Conservation (phyloP, 345 rosid genomes). For the Hypericum perforatum region DNA sequence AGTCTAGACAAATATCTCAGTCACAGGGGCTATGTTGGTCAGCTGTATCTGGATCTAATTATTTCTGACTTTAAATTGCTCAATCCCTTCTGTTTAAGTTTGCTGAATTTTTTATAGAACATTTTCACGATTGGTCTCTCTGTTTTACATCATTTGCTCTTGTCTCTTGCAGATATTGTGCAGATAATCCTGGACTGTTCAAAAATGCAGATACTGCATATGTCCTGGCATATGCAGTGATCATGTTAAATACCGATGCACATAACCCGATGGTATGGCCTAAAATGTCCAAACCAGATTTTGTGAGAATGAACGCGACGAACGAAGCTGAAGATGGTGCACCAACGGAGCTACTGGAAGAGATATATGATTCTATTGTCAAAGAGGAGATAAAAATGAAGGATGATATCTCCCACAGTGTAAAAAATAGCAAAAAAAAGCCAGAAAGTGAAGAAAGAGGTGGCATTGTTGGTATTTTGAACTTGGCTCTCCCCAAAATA, state of each 20-base stretch:
- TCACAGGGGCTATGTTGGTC: too few species aligned
- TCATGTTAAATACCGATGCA: slow-evolving; percentile 94
- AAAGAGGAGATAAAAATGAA: slow-evolving; percentile 92
- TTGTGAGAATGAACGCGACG: slow-evolving; percentile 71
- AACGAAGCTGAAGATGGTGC: slow-evolving; percentile 74
- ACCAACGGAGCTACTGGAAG: slow-evolving; percentile 76
- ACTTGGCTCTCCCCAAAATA: slow-evolving; percentile 75
- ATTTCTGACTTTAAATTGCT: too few species aligned
- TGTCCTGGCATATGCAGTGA: slow-evolving; percentile 98
- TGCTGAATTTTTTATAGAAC: neutral
- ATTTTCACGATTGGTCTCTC: neutral
- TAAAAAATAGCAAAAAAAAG: slow-evolving; percentile 51
- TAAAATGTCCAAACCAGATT: slow-evolving; percentile 94
- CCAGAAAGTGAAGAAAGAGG: slow-evolving; percentile 87
- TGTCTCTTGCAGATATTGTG: slow-evolving; percentile 69
- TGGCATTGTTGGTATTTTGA: slow-evolving; percentile 76
- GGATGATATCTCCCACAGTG: slow-evolving; percentile 52
- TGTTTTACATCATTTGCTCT: neutral
- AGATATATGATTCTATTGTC: slow-evolving; percentile 89
- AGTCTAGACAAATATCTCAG: too few species aligned
- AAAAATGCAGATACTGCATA: slow-evolving; percentile 98
- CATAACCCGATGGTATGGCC: slow-evolving; percentile 97
- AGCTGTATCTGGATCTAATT: too few species aligned
- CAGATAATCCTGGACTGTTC: slow-evolving; percentile 88
- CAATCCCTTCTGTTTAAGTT: too few species aligned